A percentile compares a stretch with the other conserved stretches of the same genome.
These are phyloP conservation scores for Solanum arcanum DNA, from an alignment of 257 asterid species.

Conservation along the genomic window DNA sequence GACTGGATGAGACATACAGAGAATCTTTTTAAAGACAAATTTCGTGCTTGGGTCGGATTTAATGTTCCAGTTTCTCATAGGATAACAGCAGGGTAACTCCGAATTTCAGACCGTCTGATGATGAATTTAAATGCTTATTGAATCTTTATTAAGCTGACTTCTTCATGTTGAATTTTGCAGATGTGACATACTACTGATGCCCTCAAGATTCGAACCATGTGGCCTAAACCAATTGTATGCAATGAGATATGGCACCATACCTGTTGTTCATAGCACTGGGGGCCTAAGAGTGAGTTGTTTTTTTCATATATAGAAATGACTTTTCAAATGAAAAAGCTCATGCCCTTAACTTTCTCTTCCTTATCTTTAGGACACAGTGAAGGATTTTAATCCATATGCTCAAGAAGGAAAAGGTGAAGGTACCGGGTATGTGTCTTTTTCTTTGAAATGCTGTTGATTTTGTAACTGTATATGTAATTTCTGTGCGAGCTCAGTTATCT, in stretches of 20 bases:
- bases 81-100: conserved; percentile 75
- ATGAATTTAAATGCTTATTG: not conserved
- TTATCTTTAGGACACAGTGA: conserved; percentile 66
- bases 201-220: conserved; percentile 96
- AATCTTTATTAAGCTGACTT: not conserved
- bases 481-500: not conserved
- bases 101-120: not conserved
- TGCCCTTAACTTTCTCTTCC: not conserved
- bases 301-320: not conserved
- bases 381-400: conserved; percentile 65
- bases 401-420: conserved; percentile 67
- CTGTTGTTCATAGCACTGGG: conserved; percentile 88
- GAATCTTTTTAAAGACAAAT: conserved; percentile 46
- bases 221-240: conserved; percentile 94
- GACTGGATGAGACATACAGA: conserved; percentile 94
- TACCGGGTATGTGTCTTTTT: conserved; percentile 61
- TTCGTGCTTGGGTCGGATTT: conserved; percentile 96
- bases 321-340: not conserved
- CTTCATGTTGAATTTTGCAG: conserved; percentile 30
- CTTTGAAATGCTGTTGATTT: not conserved
- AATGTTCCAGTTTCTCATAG: conserved; percentile 86
- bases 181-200: conserved; percentile 85
- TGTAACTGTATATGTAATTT: not conserved
- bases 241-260: conserved; percentile 88
- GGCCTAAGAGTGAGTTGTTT: conserved; percentile 70